These are phyloP conservation scores for Fusarium concolor DNA, from an alignment of 2,329 filamentous ascomycete species.

Conservation along the genomic window DNA sequence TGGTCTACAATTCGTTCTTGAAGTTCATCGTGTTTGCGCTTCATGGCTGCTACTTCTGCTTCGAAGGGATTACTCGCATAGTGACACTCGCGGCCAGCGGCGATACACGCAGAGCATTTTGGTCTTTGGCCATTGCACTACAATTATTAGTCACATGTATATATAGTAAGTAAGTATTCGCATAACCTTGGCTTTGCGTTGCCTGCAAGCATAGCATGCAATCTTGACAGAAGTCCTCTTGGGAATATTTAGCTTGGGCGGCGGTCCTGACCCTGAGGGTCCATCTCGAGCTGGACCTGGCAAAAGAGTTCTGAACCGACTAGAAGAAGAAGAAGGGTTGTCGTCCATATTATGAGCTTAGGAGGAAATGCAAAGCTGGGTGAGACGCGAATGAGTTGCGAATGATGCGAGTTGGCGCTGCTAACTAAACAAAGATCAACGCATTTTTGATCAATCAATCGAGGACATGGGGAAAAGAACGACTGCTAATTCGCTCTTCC, in stretches of 20 bases:
- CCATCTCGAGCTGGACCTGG: constrained; percentile 12
- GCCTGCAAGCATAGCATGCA: constrained; percentile 31
- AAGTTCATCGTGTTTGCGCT: constrained; percentile 25
- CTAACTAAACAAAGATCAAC: background rate
- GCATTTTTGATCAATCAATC: background rate
- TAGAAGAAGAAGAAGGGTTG: background rate
- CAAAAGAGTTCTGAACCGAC: constrained; percentile 12
- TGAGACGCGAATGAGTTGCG: background rate
- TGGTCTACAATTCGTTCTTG: constrained; percentile 4
- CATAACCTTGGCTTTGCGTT: constrained; percentile 31
- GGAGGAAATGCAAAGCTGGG: too few species aligned
- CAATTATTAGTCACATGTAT: background rate
- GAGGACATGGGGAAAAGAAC: background rate
- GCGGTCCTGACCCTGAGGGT: background rate
- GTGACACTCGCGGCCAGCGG: constrained; percentile 17
- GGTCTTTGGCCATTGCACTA: constrained; percentile 32
- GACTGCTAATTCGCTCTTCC: background rate
- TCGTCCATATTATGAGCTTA: constrained; percentile 1
- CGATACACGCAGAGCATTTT: constrained; percentile 19
- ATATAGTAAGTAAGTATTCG: too few species aligned
- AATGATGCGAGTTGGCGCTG: background rate
- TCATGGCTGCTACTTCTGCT: constrained; percentile 14
- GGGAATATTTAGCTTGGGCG: constrained; percentile 21
- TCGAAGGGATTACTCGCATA: constrained; percentile 20
- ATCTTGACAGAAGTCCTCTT: constrained; percentile 26